Evolutionary conservation across 2,329 filamentous ascomycete species (phyloP).

Genomic region (Sporothrix mexicana): DNA sequence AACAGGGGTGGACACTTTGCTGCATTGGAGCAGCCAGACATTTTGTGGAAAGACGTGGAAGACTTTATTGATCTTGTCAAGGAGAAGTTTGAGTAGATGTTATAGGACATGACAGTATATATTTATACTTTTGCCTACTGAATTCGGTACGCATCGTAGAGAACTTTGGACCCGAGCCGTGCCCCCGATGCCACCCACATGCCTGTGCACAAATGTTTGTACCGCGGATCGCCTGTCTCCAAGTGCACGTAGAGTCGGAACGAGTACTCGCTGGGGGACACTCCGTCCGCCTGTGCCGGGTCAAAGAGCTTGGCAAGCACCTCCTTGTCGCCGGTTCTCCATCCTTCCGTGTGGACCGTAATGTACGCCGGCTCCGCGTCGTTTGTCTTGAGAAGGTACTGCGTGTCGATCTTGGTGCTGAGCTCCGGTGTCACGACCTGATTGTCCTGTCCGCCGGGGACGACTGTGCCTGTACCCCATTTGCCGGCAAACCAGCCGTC

Average conservation of each 20-base stretch:
- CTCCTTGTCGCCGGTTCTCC: constrained; percentile 4
- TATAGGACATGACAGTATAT: not conserved
- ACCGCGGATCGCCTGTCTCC: constrained; percentile 4
- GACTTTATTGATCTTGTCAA: constrained; percentile 10
- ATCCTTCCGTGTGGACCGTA: constrained; percentile 20
- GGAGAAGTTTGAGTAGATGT: not conserved
- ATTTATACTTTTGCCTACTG: not conserved
- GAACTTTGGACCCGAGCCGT: not conserved
- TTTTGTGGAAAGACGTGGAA: constrained; percentile 9
- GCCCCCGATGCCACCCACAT: constrained; percentile 12
- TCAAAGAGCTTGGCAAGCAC: constrained; percentile 8
- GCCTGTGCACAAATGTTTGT: not conserved
- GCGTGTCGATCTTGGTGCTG: constrained; percentile 9
- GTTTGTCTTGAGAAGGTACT: constrained; percentile 3
- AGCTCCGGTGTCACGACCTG: constrained; percentile 14
- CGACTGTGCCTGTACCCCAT: not conserved
- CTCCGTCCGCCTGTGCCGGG: not conserved
- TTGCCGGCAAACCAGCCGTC: not conserved
- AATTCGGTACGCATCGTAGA: not conserved
- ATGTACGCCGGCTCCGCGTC: constrained; percentile 17
- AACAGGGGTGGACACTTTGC: not conserved
- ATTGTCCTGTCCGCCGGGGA: constrained; percentile 8
- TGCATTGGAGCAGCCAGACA: not conserved
- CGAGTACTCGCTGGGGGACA: not conserved
- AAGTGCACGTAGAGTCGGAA: not conserved